These are phyloP conservation scores for Pascua guehoae DNA, from an alignment of 1,284 basidiomycete genomes.

Conservation along the genomic window DNA sequence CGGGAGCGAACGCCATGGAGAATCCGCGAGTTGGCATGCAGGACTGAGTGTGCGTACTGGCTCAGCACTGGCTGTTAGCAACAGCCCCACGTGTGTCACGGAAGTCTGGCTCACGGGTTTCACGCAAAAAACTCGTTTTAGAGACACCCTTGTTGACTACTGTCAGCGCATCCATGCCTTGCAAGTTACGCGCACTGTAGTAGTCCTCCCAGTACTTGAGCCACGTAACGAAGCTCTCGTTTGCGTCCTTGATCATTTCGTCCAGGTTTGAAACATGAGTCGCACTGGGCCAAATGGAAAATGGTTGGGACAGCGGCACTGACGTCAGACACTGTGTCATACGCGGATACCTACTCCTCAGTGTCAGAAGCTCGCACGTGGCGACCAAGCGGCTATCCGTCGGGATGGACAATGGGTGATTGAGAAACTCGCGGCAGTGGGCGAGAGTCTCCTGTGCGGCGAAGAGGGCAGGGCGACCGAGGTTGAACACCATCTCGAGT, in stretches of 20 bases:
- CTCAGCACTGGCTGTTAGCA: constrained; percentile 15
- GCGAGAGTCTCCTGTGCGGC: constrained; percentile 81
- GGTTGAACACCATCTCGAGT: constrained; percentile 53
- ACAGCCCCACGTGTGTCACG: not conserved
- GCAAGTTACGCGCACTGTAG: constrained; percentile 16
- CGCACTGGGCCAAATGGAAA: constrained; percentile 28
- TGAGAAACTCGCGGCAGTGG: constrained; percentile 68
- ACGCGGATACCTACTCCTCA: constrained; percentile 26
- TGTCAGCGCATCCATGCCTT: not conserved
- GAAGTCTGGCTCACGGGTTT: constrained; percentile 6
- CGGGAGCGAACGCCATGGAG: constrained; percentile 29
- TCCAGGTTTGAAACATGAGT: constrained; percentile 37
- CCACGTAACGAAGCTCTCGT: constrained; percentile 38
- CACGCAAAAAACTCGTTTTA: constrained; percentile 11
- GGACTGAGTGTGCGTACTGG: constrained; percentile 19
- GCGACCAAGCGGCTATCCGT: constrained; percentile 89
- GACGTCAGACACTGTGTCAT: not conserved
- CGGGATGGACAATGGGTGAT: constrained; percentile 78
- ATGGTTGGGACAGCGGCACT: constrained; percentile 39
- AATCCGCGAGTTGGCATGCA: constrained; percentile 33
- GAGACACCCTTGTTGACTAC: constrained; percentile 5
- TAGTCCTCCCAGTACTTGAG: constrained; percentile 44
- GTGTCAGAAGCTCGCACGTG: constrained; percentile 54
- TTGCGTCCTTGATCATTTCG: constrained; percentile 35
- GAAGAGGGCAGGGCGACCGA: constrained; percentile 80